Evolutionary conservation across 148 eudicot genomes (phyloP).

Genomic region (Persicaria maculosa): DNA sequence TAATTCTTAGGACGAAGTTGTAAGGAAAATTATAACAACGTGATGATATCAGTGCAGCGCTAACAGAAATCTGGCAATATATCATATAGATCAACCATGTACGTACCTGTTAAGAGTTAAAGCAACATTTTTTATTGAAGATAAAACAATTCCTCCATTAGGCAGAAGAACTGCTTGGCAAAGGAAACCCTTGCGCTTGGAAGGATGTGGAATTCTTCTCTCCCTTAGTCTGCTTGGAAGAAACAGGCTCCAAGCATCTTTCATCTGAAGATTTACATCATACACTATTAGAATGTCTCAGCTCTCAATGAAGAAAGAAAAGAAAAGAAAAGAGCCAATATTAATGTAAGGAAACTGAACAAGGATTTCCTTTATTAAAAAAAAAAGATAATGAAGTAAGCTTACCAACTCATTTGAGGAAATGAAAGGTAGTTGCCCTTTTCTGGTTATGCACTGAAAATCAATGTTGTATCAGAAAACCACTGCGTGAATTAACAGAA

Average conservation of each 20-base stretch:
- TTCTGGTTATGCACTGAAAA: neutral
- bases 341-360: neutral
- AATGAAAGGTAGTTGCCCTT: slow-evolving; percentile 10
- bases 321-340: neutral
- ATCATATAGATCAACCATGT: neutral
- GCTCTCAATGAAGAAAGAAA: neutral
- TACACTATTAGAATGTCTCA: neutral
- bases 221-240: slow-evolving; percentile 18
- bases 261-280: slow-evolving; percentile 29
- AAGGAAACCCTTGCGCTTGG: slow-evolving; percentile 29
- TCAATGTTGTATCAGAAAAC: neutral
- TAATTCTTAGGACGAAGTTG: neutral
- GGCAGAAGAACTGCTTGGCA: slow-evolving; percentile 49
- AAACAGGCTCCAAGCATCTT: slow-evolving; percentile 44
- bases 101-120: slow-evolving; percentile 40
- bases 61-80: neutral
- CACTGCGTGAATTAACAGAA: neutral
- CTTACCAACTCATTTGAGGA: slow-evolving; percentile 10
- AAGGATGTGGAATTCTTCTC: slow-evolving; percentile 18
- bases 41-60: neutral
- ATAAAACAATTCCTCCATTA: slow-evolving; percentile 37
- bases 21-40: neutral
- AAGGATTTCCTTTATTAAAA: neutral
- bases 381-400: neutral
- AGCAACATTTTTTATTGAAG: slow-evolving; percentile 36